A percentile compares a stretch with the other conserved stretches of the same genome.
Evolutionary conservation across 345 rosid genomes (phyloP).

Genomic region (Crucihimalaya himalaica): DNA sequence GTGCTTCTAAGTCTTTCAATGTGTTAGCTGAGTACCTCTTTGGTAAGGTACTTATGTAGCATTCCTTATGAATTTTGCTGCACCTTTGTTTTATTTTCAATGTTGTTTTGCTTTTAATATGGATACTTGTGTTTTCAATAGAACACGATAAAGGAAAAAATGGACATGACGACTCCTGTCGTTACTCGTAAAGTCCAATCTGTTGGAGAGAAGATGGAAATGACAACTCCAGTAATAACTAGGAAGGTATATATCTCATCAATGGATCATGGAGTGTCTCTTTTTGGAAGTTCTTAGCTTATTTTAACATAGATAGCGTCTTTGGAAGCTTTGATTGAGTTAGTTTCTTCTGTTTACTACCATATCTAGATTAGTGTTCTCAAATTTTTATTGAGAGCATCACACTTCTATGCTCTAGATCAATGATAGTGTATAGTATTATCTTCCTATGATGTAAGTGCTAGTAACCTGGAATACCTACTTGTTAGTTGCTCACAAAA

Average conservation of each 20-base stretch:
- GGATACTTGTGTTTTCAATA: constrained; percentile 31
- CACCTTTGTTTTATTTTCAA: constrained; percentile 19
- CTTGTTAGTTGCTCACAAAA: neutral
- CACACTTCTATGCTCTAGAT: neutral
- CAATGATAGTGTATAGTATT: neutral
- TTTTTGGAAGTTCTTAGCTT: neutral
- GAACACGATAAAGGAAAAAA: constrained; percentile 64
- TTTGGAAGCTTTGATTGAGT: neutral
- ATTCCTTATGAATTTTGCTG: neutral
- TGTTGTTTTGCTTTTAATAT: constrained; percentile 4
- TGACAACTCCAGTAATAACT: constrained; percentile 90
- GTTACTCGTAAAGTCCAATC: constrained; percentile 59
- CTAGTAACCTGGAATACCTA: neutral
- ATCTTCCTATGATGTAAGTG: neutral
- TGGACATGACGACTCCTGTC: constrained; percentile 98
- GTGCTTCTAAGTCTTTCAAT: constrained; percentile 79
- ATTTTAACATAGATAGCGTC: neutral
- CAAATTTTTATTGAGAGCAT: neutral
- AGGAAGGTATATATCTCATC: constrained; percentile 54
- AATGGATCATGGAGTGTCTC: constrained; percentile 1
- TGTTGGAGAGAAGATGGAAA: constrained; percentile 81
- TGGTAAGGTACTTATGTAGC: constrained; percentile 71
- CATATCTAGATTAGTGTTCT: neutral
- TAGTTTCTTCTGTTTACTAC: neutral
- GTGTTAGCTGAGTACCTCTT: constrained; percentile 89